phyloP scores from a whole-genome alignment of 495 filamentous ascomycete genomes.

The Penicillium arizonense region DNA sequence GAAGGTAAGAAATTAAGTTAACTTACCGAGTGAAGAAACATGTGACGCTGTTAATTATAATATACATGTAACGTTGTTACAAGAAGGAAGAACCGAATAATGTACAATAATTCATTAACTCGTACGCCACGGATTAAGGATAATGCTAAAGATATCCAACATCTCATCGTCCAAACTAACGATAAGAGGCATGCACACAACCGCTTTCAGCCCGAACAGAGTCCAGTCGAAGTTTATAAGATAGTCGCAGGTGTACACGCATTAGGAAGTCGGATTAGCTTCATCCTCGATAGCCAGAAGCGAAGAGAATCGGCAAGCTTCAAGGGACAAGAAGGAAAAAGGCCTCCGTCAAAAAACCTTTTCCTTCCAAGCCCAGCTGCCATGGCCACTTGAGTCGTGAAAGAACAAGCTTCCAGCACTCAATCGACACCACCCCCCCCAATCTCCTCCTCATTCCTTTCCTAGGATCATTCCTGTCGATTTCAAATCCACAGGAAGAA shows the following conservation, averaged over 20 bases:
- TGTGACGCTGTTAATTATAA: neutral
- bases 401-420: neutral
- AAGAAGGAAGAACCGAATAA: constrained; percentile 8
- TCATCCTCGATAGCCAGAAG: constrained; percentile 6
- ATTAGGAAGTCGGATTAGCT: constrained; percentile 3
- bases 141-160: constrained; percentile 28
- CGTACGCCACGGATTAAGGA: constrained; percentile 27
- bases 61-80: neutral
- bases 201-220: neutral
- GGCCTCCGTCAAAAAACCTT: constrained; percentile 3
- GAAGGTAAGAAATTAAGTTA: too few relatives aligned
- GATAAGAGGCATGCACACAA: constrained; percentile 5
- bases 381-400: neutral
- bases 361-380: neutral
- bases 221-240: neutral
- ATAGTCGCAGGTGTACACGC: neutral
- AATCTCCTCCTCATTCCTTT: constrained; percentile 6
- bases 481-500: neutral
- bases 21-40: neutral
- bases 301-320: constrained; percentile 6
- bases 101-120: constrained; percentile 31
- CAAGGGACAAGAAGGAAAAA: neutral
- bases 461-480: constrained; percentile 1
- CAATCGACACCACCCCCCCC: constrained; percentile 1
- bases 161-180: constrained; percentile 1